Conservation (phyloP, 441 rosid species). For the Viola pubescens region DNA sequence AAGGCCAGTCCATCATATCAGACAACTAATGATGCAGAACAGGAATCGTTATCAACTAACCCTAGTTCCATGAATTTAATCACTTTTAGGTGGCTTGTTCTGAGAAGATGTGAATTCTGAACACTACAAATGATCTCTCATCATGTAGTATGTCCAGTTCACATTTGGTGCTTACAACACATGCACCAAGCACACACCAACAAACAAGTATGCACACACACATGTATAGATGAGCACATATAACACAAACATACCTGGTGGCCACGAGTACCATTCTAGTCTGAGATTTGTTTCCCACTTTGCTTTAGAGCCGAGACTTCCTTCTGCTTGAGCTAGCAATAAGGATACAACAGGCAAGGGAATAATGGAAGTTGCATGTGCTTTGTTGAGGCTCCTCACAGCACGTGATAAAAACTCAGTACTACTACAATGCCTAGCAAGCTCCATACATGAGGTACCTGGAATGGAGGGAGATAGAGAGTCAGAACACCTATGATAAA, state of each 20-base stretch:
- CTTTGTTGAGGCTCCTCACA: conserved; percentile 55
- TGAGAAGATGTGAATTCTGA: no score
- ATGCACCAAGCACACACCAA: background rate
- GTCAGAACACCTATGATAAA: no score
- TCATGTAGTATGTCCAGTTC: no score
- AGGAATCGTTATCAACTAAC: no score
- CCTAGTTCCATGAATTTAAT: no score
- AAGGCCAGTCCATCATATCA: no score
- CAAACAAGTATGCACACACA: background rate
- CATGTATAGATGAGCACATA: background rate
- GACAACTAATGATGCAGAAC: no score
- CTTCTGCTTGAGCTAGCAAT: conserved; percentile 83
- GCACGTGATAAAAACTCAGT: conserved; percentile 52
- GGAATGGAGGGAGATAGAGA: conserved; percentile 2
- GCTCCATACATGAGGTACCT: conserved; percentile 66
- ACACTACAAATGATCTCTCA: no score
- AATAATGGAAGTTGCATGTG: conserved; percentile 31
- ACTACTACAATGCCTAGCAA: conserved; percentile 53
- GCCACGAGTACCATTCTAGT: conserved; percentile 88
- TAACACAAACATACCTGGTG: conserved; percentile 60
- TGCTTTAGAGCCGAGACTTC: conserved; percentile 70
- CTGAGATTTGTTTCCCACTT: conserved; percentile 78
- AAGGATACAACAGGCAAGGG: conserved; percentile 63
- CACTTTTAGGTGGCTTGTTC: no score
- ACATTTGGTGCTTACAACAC: background rate